Conservation (phyloP, 2,329 filamentous ascomycete genomes). For the Ramichloridium luteum region DNA sequence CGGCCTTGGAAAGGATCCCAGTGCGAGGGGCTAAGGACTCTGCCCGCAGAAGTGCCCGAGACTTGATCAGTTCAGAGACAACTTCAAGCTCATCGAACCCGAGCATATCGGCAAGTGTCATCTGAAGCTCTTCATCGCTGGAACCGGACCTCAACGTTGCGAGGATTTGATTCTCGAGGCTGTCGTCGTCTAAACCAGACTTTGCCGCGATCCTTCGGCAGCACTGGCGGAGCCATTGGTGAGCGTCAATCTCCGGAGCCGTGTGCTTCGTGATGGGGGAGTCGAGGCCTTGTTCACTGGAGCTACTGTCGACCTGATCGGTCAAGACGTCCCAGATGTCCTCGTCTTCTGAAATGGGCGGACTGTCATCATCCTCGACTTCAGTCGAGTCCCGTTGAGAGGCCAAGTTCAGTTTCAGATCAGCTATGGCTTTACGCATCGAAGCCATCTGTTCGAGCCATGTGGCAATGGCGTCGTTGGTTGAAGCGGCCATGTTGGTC, state of each 20-base stretch:
- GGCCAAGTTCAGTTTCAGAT: conserved; percentile 54
- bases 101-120: conserved; percentile 74
- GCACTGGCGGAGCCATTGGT: conserved; percentile 55
- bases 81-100: conserved; percentile 91
- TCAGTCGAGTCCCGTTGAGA: too few species aligned
- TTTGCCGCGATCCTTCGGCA: conserved; percentile 54
- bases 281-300: conserved; percentile 53
- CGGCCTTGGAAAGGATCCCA: conserved; percentile 57
- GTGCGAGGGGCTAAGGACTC: conserved; percentile 24
- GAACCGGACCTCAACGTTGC: conserved; percentile 59
- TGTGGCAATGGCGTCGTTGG: conserved; percentile 40
- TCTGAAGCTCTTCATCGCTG: conserved; percentile 77
- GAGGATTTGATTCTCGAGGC: conserved; percentile 66
- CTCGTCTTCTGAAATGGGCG: conserved; percentile 46
- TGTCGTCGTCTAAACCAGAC: conserved; percentile 53
- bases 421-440: conserved; percentile 76
- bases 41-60: conserved; percentile 54
- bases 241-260: conserved; percentile 37
- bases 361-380: too few species aligned
- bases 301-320: conserved; percentile 54
- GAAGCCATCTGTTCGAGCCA: conserved; percentile 77
- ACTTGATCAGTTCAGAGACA: conserved; percentile 75
- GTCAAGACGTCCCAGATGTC: conserved; percentile 92
- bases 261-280: conserved; percentile 11
- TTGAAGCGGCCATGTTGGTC: conserved; percentile 27